Conservation (phyloP, 2,329 filamentous ascomycete genomes). For the Drechslerella dactyloides region DNA sequence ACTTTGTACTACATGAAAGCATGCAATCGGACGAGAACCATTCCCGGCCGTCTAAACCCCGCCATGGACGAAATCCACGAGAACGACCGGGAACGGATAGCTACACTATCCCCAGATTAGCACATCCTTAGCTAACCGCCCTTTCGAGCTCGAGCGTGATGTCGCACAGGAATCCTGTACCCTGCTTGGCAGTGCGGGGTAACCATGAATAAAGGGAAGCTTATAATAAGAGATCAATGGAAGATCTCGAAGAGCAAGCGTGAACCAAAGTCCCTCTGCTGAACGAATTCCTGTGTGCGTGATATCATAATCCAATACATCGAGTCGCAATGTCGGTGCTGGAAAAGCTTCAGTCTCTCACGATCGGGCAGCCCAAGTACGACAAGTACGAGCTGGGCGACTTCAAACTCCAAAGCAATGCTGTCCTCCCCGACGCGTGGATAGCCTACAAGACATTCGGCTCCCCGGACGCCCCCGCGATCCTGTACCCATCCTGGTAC, state of each 20-base stretch:
- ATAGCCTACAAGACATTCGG: constrained; percentile 81
- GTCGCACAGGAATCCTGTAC: background rate
- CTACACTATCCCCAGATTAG: no score
- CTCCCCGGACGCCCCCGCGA: constrained; percentile 66
- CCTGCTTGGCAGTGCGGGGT: background rate
- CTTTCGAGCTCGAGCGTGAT: no score
- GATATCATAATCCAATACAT: background rate
- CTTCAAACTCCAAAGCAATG: constrained; percentile 71
- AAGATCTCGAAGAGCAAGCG: background rate
- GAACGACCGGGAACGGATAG: no score
- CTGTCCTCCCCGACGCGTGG: constrained; percentile 68
- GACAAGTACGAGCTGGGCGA: constrained; percentile 66
- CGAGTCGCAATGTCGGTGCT: constrained; percentile 10
- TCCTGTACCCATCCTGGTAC: constrained; percentile 81
- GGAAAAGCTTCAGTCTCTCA: constrained; percentile 32
- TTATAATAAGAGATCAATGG: no score
- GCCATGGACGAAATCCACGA: no score
- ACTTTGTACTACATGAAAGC: no score
- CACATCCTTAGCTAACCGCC: no score
- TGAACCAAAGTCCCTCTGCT: background rate
- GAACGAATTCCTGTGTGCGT: background rate
- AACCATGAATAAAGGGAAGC: background rate
- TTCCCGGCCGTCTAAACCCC: no score
- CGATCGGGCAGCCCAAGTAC: constrained; percentile 8
- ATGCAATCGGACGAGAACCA: no score